phyloP scores from a whole-genome alignment of 129 eudicot genomes.

The Helianthus tuberosus region DNA sequence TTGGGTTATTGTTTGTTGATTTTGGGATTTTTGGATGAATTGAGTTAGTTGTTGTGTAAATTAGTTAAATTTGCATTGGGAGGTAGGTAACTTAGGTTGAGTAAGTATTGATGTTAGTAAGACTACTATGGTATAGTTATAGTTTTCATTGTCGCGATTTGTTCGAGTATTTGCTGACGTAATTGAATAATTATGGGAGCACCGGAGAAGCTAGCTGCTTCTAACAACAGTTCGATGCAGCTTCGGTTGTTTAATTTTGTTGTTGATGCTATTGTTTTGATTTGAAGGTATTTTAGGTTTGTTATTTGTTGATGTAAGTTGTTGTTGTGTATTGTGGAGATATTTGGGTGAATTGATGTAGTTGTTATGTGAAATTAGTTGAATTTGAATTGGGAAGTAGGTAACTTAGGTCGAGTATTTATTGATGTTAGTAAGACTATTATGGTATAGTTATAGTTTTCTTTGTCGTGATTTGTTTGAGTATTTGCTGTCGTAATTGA shows the following conservation, averaged over 20 bases:
- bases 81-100: slow-evolving; percentile 13
- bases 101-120: neutral
- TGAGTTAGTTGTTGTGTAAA: neutral
- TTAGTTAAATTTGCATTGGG: neutral
- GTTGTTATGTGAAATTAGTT: neutral
- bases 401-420: slow-evolving; percentile 6
- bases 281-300: too few relatives aligned
- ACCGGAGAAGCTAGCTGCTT: slow-evolving; percentile 41
- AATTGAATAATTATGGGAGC: slow-evolving; percentile 31
- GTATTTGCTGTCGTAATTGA: neutral
- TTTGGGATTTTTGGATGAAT: neutral
- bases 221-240: slow-evolving; percentile 39
- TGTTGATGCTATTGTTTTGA: too few relatives aligned
- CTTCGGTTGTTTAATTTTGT: neutral
- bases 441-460: neutral
- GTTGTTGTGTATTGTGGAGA: too few relatives aligned
- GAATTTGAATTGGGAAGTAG: neutral
- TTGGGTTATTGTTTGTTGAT: too few relatives aligned
- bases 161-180: neutral
- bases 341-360: neutral
- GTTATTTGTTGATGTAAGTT: too few relatives aligned
- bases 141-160: neutral
- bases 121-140: neutral
- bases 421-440: neutral
- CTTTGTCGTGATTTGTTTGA: neutral